Percentiles rank a stretch among this genome's conserved stretches.
Evolutionary conservation across 176 grass and related monocot genomes (phyloP).

Genomic region (Oryza coarctata): DNA sequence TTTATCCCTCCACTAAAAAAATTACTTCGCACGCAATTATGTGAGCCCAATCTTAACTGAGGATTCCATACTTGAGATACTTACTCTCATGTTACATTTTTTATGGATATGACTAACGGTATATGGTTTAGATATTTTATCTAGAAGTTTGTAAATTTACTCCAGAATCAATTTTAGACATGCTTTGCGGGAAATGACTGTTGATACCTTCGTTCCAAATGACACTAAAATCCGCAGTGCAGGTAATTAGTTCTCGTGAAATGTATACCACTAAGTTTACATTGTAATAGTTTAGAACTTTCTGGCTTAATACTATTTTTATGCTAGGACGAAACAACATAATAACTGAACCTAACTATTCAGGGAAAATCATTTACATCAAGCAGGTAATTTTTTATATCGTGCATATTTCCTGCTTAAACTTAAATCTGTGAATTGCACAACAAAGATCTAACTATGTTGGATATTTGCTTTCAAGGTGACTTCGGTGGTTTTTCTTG

Average conservation of each 20-base stretch:
- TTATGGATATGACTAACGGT: not conserved
- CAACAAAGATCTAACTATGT: not conserved
- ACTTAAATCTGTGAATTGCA: not conserved
- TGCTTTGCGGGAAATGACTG: constrained; percentile 98
- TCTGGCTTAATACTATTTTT: constrained; percentile 14
- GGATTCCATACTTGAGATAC: constrained; percentile 79
- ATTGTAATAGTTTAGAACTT: not conserved
- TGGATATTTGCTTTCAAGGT: constrained; percentile 70
- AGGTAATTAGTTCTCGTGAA: constrained; percentile 45
- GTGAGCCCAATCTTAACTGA: constrained; percentile 84
- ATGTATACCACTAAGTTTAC: constrained; percentile 3
- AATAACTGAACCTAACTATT: constrained; percentile 97
- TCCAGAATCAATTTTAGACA: constrained; percentile 55
- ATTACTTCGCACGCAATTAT: constrained; percentile 44
- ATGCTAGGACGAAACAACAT: constrained; percentile 89
- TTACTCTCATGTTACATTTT: constrained; percentile 15
- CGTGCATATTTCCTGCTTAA: constrained; percentile 4
- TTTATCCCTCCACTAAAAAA: not conserved
- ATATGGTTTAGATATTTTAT: constrained; percentile 16
- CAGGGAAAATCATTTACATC: constrained; percentile 96
- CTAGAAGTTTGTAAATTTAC: constrained; percentile 22
- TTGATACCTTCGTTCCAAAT: constrained; percentile 95
- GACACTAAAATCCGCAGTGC: constrained; percentile 67
- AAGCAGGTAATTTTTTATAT: constrained; percentile 69
- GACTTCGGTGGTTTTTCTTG: constrained; percentile 94